Evolutionary conservation across 129 eudicot species (phyloP).

Genomic region (Dittrichia graveolens): DNA sequence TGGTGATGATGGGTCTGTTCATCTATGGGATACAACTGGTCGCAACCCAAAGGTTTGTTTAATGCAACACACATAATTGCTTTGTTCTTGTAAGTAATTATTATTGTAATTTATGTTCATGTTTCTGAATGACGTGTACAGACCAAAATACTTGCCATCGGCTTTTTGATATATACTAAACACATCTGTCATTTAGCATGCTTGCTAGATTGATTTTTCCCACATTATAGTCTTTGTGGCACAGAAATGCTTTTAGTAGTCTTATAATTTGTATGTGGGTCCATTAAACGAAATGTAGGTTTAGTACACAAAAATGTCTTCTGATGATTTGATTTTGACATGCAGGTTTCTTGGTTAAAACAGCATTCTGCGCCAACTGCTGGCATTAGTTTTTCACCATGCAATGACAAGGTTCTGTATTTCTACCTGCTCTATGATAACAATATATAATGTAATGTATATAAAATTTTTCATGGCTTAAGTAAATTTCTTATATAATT

Average conservation of each 20-base stretch:
- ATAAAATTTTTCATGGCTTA: neutral
- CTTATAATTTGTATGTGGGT: neutral
- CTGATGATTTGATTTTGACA: conserved; percentile 15
- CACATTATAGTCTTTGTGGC: neutral
- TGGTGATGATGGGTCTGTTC: conserved; percentile 98
- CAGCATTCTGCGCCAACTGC: conserved; percentile 98
- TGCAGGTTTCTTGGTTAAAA: conserved; percentile 90
- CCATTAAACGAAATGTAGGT: conserved; percentile 5
- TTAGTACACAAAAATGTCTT: neutral
- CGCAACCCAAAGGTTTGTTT: conserved; percentile 82
- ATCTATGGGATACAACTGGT: conserved; percentile 94
- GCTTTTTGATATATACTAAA: neutral
- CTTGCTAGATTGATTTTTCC: conserved; percentile 12
- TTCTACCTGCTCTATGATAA: neutral
- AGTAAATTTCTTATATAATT: neutral
- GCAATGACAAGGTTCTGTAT: conserved; percentile 78
- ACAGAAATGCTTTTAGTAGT: no score
- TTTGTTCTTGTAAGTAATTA: conserved; percentile 12
- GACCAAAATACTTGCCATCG: neutral
- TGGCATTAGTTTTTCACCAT: conserved; percentile 91
- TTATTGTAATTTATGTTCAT: neutral
- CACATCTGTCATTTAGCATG: neutral
- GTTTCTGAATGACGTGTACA: conserved; percentile 1
- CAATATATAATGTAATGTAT: neutral
- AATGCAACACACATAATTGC: neutral